phyloP scores from a whole-genome alignment of 768 basidiomycete species.

The Suillus paluster region DNA sequence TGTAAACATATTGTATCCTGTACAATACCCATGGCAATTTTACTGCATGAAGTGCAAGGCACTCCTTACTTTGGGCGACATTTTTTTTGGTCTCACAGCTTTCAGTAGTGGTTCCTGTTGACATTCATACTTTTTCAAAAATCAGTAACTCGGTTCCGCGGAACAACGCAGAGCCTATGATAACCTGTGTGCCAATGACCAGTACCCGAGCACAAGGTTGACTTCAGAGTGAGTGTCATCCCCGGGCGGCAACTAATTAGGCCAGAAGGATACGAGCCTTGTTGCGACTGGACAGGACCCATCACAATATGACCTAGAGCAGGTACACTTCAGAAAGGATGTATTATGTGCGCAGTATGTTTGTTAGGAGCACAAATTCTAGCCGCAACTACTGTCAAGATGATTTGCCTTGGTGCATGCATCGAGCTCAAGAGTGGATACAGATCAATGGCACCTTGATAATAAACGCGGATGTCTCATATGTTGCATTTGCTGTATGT shows the following conservation, averaged over 20 bases:
- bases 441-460: background rate
- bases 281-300: background rate
- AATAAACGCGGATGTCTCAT: background rate
- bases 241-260: background rate
- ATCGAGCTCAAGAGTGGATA: background rate
- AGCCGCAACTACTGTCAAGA: background rate
- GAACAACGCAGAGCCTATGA: background rate
- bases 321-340: too few species aligned
- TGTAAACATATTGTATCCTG: background rate
- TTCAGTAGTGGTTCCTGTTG: too few species aligned
- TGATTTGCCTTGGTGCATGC: background rate
- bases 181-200: background rate
- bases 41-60: too few species aligned
- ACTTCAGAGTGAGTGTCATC: conserved; percentile 1
- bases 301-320: background rate
- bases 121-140: background rate
- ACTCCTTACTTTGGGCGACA: background rate
- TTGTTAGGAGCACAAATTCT: background rate
- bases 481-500: background rate
- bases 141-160: background rate
- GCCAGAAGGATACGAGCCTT: background rate
- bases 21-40: background rate
- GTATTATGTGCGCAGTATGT: too few species aligned
- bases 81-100: background rate
- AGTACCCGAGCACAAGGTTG: background rate